phyloP scores from a whole-genome alignment of 176 grass and related monocot species.

The barley (Hordeum vulgare) region DNA sequence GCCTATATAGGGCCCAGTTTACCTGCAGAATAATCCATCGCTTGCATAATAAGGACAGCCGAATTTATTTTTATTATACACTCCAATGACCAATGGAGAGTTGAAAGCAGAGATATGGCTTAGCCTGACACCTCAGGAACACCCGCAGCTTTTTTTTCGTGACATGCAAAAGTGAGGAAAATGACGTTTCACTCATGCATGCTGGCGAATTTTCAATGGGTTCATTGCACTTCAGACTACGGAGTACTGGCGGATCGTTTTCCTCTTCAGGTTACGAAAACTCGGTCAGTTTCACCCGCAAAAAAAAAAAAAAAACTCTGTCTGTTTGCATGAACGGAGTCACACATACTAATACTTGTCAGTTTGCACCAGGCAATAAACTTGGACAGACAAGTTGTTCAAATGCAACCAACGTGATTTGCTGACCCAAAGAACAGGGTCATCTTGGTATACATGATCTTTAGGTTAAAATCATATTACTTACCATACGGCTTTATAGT shows the following conservation, averaged over 20 bases:
- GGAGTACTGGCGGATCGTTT: background rate
- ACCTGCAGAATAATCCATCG: background rate
- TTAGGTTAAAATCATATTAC: no score
- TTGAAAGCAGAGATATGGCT: background rate
- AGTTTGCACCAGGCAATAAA: background rate
- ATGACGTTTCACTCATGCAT: background rate
- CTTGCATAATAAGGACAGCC: background rate
- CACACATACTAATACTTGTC: no score
- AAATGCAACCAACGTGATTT: no score
- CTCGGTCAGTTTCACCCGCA: background rate
- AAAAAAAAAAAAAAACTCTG: no score
- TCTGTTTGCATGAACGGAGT: background rate
- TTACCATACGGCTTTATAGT: no score
- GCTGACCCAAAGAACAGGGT: no score
- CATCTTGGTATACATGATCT: no score
- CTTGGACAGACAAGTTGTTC: no score
- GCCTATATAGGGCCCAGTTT: background rate
- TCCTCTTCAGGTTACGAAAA: background rate
- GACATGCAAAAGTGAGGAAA: background rate
- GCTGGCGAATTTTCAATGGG: background rate
- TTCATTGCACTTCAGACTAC: background rate
- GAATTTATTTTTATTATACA: background rate
- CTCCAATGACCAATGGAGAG: no score
- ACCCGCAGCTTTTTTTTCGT: background rate
- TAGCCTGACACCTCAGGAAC: background rate